These are phyloP conservation scores for Fusarium citri DNA, from an alignment of 2,329 filamentous ascomycete genomes.

Conservation along the genomic window DNA sequence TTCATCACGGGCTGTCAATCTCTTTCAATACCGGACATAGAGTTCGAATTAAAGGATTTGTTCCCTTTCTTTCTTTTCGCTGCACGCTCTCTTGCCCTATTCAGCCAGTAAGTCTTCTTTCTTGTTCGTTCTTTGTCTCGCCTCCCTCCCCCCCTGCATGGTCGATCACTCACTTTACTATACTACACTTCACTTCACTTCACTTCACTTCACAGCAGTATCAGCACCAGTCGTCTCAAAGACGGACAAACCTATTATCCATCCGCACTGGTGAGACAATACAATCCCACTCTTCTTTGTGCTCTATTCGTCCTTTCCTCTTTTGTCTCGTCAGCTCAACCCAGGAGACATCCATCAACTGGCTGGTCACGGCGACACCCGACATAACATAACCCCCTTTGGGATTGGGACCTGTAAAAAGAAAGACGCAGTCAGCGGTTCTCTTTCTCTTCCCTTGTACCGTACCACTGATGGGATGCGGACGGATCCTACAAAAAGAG, in stretches of 20 bases:
- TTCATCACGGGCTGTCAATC: conserved; percentile 4
- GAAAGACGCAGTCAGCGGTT: conserved; percentile 13
- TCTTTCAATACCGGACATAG: conserved; percentile 2
- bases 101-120: neutral
- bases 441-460: neutral
- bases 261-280: conserved; percentile 32
- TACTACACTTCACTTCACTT: conserved; percentile 17
- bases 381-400: conserved; percentile 10
- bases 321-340: conserved; percentile 15
- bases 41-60: neutral
- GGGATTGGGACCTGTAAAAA: conserved; percentile 4
- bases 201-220: conserved; percentile 4
- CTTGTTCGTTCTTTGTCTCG: conserved; percentile 10
- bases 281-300: conserved; percentile 24
- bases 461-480: conserved; percentile 21
- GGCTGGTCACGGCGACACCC: conserved; percentile 25
- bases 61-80: conserved; percentile 10
- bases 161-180: conserved; percentile 20
- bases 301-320: conserved; percentile 3
- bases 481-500: conserved; percentile 2
- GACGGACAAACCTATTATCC: conserved; percentile 29
- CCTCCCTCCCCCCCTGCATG: conserved; percentile 20
- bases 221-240: conserved; percentile 13
- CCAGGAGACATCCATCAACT: conserved; percentile 16
- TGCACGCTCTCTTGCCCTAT: conserved; percentile 6